Percentiles rank a stretch among this genome's conserved stretches.
phyloP scores from a whole-genome alignment of 306 rosid species.

The Bauhinia variegata region DNA sequence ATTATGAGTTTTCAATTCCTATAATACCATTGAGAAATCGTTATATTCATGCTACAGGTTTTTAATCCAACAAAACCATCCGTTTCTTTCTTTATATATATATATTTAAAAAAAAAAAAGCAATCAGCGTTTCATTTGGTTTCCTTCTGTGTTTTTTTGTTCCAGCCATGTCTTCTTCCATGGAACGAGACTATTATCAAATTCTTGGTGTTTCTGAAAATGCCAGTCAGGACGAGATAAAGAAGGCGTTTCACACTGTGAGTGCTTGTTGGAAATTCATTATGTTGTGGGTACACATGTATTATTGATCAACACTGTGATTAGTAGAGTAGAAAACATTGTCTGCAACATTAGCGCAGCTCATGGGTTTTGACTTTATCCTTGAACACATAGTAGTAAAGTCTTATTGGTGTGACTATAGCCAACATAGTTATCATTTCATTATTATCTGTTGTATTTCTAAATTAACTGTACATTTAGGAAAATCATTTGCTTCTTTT shows the following conservation, averaged over 20 bases:
- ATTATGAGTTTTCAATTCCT: slow-evolving; percentile 35
- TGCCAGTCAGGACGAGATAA: slow-evolving; percentile 77
- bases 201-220: slow-evolving; percentile 67
- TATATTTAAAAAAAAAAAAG: neutral
- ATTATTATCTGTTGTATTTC: neutral
- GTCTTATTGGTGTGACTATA: neutral
- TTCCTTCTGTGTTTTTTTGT: slow-evolving; percentile 27
- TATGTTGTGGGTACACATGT: neutral
- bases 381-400: too few relatives aligned
- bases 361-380: too few relatives aligned
- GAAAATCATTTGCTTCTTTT: neutral
- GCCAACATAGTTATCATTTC: neutral
- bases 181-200: slow-evolving; percentile 63
- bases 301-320: neutral
- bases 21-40: slow-evolving; percentile 44
- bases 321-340: too few relatives aligned
- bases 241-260: slow-evolving; percentile 76
- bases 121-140: slow-evolving; percentile 18
- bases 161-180: slow-evolving; percentile 52
- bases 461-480: neutral
- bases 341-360: neutral
- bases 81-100: neutral
- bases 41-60: slow-evolving; percentile 74
- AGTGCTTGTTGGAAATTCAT: slow-evolving; percentile 40
- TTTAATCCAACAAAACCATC: slow-evolving; percentile 22